Percentiles rank a stretch among this genome's conserved stretches.
Evolutionary conservation across 2,329 filamentous ascomycete species (phyloP).

Genomic region (Aureobasidium uvarum): DNA sequence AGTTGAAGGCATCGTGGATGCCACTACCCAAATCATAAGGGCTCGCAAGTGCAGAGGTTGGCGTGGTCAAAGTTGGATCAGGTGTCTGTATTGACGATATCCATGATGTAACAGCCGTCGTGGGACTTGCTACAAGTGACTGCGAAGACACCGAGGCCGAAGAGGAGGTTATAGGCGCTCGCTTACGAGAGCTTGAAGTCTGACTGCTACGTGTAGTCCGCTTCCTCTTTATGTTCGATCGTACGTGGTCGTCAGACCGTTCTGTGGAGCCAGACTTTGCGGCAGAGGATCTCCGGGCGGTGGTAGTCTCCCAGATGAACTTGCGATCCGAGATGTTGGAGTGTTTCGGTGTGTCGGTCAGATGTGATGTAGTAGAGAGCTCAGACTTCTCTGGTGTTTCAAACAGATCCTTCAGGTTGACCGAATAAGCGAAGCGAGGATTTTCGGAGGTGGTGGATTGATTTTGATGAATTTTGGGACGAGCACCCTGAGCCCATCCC

Average conservation of each 20-base stretch:
- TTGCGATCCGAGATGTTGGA: not conserved
- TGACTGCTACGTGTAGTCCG: not conserved
- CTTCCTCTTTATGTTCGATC: constrained; percentile 14
- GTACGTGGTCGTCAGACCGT: not conserved
- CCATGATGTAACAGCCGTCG: not conserved
- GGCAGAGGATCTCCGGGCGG: not conserved
- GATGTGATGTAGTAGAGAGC: not conserved
- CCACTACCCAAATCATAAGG: constrained; percentile 27
- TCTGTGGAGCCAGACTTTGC: not conserved
- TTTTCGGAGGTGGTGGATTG: not conserved
- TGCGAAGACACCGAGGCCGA: constrained; percentile 2
- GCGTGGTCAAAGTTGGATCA: not conserved
- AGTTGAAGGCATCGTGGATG: constrained; percentile 36
- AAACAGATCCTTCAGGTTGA: not conserved
- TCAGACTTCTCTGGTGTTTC: not conserved
- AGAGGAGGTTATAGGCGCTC: not conserved
- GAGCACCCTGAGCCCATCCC: constrained; percentile 32
- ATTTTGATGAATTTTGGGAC: constrained; percentile 27
- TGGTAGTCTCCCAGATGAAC: constrained; percentile 17
- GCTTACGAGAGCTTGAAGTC: not conserved
- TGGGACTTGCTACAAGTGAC: not conserved
- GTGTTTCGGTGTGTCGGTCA: not conserved
- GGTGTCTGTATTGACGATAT: constrained; percentile 12
- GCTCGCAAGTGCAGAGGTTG: constrained; percentile 13
- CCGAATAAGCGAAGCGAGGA: not conserved